Conservation (phyloP, 352 stramenopile species). For the Phytophthora hibernalis region DNA sequence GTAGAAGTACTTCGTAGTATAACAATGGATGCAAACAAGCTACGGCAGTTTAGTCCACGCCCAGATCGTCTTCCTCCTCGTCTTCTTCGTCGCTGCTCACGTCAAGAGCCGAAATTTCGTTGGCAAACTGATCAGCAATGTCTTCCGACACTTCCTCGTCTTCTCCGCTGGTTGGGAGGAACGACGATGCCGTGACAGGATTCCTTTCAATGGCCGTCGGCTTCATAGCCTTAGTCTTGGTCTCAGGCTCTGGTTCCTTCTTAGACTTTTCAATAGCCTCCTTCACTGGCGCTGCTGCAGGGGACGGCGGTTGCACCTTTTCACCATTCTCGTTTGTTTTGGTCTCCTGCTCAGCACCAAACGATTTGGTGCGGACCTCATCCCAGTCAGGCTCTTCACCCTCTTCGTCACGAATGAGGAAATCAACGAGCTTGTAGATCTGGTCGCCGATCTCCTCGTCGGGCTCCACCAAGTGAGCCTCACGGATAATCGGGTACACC, state of each 20-base stretch:
- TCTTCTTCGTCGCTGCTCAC: conserved; percentile 90
- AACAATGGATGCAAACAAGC: conserved; percentile 18
- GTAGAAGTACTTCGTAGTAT: no score
- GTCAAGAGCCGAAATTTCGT: conserved; percentile 77
- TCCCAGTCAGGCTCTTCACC: conserved; percentile 88
- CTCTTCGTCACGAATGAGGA: conserved; percentile 89
- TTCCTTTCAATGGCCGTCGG: conserved; percentile 20
- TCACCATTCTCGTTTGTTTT: conserved; percentile 43
- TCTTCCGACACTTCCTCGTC: conserved; percentile 80
- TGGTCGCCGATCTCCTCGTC: conserved; percentile 87
- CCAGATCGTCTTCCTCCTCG: conserved; percentile 52
- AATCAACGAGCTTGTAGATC: conserved; percentile 91
- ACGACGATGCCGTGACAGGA: conserved; percentile 34
- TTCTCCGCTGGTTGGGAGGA: conserved; percentile 44
- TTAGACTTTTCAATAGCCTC: conserved; percentile 17
- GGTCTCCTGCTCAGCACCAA: conserved; percentile 56
- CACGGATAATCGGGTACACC: conserved; percentile 86
- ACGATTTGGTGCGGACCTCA: conserved; percentile 71
- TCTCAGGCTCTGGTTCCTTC: conserved; percentile 29
- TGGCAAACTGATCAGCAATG: conserved; percentile 65
- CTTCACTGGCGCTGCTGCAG: conserved; percentile 20
- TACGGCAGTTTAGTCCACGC: conserved; percentile 52
- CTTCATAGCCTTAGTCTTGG: conserved; percentile 27
- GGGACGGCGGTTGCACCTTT: conserved; percentile 21
- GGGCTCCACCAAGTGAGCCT: conserved; percentile 81